Evolutionary conservation across 768 basidiomycete species (phyloP), one percentile per base, ranked within the genome.

Genomic region (Infundibulicybe gibba): DNA sequence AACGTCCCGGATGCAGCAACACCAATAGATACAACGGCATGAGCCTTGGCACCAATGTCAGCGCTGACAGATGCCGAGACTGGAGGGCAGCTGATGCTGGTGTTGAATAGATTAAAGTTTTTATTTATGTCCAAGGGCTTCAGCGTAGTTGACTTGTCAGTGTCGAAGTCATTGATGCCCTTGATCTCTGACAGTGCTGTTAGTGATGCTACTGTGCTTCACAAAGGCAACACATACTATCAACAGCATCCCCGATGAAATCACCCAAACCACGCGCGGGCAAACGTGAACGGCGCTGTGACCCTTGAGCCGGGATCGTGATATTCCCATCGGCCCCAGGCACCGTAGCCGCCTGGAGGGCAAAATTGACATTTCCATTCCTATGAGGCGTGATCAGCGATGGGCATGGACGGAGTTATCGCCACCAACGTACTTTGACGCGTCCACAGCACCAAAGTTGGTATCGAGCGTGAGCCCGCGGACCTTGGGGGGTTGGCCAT

Each of bases 1-100:
- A 80, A 59, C 5, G 72, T 72, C 12, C 79, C 77, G 21, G 47
- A 58, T 0, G 67, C 74, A 5, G 64, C 70, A 6, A 77, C 56
- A 11, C 73, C 73, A 15, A 75, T 51, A 9, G 61, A 59, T 1
- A 65, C 63, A 2, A 62, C 48, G 0, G n/a, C n/a, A n/a, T n/a
- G n/a, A n/a, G n/a, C n/a, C n/a, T n/a, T n/a, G n/a, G n/a, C n/a
- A n/a, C n/a, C n/a, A n/a, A n/a, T n/a, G n/a, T n/a, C n/a, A n/a
- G n/a, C n/a, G n/a, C n/a, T n/a, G n/a, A n/a, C n/a, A n/a, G n/a
- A n/a, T n/a, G n/a, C n/a, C n/a, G n/a, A n/a, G n/a, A n/a, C n/a
- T n/a, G 61, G 50, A 1, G 58, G 58, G 43, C 67, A 68, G 2
- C 52, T 50, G 15, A 72, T 44, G 13, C 39, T 56, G 37, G 62